These are phyloP conservation scores for Oryza meridionalis DNA, from an alignment of 176 grass and related monocot genomes.

Conservation along the genomic window DNA sequence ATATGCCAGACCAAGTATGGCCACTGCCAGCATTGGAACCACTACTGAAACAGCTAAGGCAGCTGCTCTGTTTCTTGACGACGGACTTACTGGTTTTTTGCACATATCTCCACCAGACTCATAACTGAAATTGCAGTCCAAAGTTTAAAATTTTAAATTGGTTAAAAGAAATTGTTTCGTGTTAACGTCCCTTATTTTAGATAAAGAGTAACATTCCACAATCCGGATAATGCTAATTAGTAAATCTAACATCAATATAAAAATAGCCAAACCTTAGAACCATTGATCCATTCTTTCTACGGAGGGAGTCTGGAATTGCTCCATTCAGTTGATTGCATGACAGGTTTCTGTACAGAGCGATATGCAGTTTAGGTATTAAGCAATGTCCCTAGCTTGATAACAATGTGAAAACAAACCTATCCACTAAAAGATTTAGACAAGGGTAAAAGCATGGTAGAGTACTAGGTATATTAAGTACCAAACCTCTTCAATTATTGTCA, in stretches of 20 bases:
- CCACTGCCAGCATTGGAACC: slow-evolving; percentile 7
- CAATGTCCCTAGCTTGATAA: not conserved
- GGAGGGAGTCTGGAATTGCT: not conserved
- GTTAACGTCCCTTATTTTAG: not conserved
- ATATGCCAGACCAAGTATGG: not conserved
- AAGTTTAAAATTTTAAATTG: not conserved
- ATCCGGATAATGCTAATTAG: not conserved
- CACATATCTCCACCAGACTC: not conserved
- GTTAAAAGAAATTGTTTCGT: not conserved
- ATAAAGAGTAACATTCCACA: not conserved
- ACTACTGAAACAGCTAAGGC: slow-evolving; percentile 10
- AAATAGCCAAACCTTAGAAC: slow-evolving; percentile 14
- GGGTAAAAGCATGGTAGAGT: too few relatives aligned
- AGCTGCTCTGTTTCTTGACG: not conserved
- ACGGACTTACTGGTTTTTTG: too few relatives aligned
- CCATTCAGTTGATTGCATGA: slow-evolving; percentile 39
- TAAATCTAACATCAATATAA: too few relatives aligned
- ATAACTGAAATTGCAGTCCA: not conserved
- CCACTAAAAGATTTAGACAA: too few relatives aligned
- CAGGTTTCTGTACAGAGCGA: slow-evolving; percentile 32
- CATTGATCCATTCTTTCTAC: not conserved
- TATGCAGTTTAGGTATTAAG: too few relatives aligned
- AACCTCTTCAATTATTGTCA: too few relatives aligned
- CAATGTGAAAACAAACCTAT: too few relatives aligned
- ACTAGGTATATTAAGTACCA: too few relatives aligned